Conservation (phyloP, 345 rosid genomes). For the Atalantia buxifolia region DNA sequence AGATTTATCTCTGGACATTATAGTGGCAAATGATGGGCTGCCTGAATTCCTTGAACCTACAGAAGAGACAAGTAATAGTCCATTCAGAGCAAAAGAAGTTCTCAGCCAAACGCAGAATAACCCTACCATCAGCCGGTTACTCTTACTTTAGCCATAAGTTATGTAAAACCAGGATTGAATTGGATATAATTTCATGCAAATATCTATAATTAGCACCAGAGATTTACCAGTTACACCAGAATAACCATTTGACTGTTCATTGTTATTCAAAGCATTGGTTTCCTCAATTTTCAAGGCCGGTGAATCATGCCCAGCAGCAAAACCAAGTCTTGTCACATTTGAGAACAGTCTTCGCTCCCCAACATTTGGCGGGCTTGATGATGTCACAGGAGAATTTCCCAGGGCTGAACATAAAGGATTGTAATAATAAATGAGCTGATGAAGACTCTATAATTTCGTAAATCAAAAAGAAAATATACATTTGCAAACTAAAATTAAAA, state of each 20-base stretch:
- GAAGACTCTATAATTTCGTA: neutral
- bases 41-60: conserved; percentile 54
- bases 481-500: neutral
- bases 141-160: neutral
- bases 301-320: conserved; percentile 88
- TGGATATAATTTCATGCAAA: neutral
- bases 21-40: conserved; percentile 68
- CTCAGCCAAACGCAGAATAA: neutral
- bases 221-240: conserved; percentile 34
- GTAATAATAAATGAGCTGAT: neutral
- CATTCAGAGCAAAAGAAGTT: neutral
- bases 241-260: conserved; percentile 33
- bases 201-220: neutral
- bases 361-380: conserved; percentile 63
- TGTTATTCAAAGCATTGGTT: conserved; percentile 27
- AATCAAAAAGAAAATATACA: neutral
- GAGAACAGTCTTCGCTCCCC: conserved; percentile 79
- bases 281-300: conserved; percentile 70
- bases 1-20: conserved; percentile 52
- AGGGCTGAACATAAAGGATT: conserved; percentile 41
- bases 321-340: conserved; percentile 82
- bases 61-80: neutral
- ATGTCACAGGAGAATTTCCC: conserved; percentile 46
- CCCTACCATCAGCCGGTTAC: no score
- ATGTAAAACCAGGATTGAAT: neutral